phyloP scores from a whole-genome alignment of 2,329 filamentous ascomycete genomes.

The Chaetomiaceae sp. region DNA sequence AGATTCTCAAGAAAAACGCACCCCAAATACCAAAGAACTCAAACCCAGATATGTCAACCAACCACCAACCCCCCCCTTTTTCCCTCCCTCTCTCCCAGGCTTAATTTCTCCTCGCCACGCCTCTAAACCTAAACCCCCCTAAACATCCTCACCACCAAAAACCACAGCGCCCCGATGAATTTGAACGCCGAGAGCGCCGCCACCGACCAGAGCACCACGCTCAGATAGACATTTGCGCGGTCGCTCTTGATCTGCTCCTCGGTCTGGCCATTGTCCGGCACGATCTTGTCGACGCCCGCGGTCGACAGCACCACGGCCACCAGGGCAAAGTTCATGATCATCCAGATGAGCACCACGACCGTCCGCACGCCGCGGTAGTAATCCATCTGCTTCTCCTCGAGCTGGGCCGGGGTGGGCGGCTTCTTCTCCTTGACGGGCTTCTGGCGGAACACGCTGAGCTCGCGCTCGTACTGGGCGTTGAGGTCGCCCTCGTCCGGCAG shows the following conservation, averaged over 20 bases:
- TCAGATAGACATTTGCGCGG: conserved; percentile 77
- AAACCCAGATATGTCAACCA: background rate
- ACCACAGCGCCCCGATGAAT: conserved; percentile 85
- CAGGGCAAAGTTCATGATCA: conserved; percentile 90
- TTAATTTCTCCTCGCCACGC: background rate
- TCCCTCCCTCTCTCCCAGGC: too few relatives aligned
- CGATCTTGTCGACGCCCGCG: conserved; percentile 71
- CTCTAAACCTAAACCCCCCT: conserved; percentile 55
- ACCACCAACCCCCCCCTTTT: too few relatives aligned
- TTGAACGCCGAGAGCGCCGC: conserved; percentile 79
- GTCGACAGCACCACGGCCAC: conserved; percentile 81
- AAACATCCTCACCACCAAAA: conserved; percentile 84
- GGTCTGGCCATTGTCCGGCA: conserved; percentile 37
- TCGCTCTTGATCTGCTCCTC: conserved; percentile 41
- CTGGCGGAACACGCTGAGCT: conserved; percentile 66
- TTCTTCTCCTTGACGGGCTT: conserved; percentile 74
- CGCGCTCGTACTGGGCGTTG: conserved; percentile 89
- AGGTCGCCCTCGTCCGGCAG: conserved; percentile 92
- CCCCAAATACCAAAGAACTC: background rate
- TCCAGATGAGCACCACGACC: conserved; percentile 89
- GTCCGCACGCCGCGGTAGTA: conserved; percentile 97
- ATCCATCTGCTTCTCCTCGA: conserved; percentile 85
- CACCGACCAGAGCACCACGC: conserved; percentile 83
- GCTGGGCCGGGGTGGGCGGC: conserved; percentile 48
- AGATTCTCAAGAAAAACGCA: background rate